These are phyloP conservation scores for Hortiboletus flavorubellus DNA, from an alignment of 768 basidiomycete species.

Conservation along the genomic window DNA sequence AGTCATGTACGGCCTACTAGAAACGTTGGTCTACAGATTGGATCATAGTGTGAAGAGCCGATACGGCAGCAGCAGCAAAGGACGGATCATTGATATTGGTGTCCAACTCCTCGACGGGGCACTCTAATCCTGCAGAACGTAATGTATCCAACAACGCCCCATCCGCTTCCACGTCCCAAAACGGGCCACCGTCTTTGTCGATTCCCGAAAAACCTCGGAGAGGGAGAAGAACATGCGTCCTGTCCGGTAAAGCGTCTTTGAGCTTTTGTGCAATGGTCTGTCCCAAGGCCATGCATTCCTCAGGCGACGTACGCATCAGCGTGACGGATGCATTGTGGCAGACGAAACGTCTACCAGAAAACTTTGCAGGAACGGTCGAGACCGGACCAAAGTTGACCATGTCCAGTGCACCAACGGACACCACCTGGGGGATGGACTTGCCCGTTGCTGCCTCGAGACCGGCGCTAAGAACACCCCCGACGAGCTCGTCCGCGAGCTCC, in stretches of 20 bases:
- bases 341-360: constrained; percentile 15
- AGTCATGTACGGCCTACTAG: neutral
- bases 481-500: constrained; percentile 31
- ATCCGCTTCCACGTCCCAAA: constrained; percentile 26
- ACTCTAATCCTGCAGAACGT: constrained; percentile 12
- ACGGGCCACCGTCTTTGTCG: constrained; percentile 20
- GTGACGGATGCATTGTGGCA: constrained; percentile 29
- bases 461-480: constrained; percentile 29
- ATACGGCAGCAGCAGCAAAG: constrained; percentile 17
- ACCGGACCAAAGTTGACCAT: constrained; percentile 34
- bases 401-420: constrained; percentile 32
- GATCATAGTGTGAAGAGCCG: constrained; percentile 19
- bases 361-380: constrained; percentile 22
- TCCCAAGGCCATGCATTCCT: constrained; percentile 25
- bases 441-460: constrained; percentile 27
- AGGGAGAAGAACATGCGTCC: constrained; percentile 25
- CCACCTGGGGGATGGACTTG: constrained; percentile 25
- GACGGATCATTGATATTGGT: constrained; percentile 26
- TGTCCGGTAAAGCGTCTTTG: constrained; percentile 6
- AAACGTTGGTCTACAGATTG: neutral
- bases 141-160: constrained; percentile 18
- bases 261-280: constrained; percentile 21
- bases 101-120: constrained; percentile 22
- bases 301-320: constrained; percentile 29
- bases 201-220: constrained; percentile 26